These are phyloP conservation scores for Aurinia saxatilis DNA, from an alignment of 345 rosid genomes.

Conservation along the genomic window DNA sequence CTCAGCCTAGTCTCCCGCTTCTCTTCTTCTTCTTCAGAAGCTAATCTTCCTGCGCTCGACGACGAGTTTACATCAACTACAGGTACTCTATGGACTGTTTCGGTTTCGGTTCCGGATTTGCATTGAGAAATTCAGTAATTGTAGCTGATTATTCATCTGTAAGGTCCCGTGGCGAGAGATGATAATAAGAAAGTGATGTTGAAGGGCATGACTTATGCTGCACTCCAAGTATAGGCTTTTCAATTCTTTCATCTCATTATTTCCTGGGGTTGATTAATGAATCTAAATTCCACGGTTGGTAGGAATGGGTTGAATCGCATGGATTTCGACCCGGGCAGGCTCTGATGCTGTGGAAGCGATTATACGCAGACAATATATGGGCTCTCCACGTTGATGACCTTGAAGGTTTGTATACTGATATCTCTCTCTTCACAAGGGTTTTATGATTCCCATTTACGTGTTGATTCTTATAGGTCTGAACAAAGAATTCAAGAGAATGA, in stretches of 20 bases:
- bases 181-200: constrained; percentile 44
- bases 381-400: constrained; percentile 55
- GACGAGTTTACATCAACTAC: constrained; percentile 9
- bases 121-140: not conserved
- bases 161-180: constrained; percentile 4
- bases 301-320: constrained; percentile 84
- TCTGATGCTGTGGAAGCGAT: constrained; percentile 87
- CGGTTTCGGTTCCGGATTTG: not conserved
- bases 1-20: constrained; percentile 6
- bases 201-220: constrained; percentile 63
- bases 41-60: constrained; percentile 26
- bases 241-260: not conserved
- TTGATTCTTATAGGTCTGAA: constrained; percentile 50
- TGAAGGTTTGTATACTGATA: constrained; percentile 41
- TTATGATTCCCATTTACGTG: not conserved
- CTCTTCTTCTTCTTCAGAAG: constrained; percentile 14
- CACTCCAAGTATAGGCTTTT: constrained; percentile 53
- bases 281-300: too few relatives aligned
- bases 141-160: not conserved
- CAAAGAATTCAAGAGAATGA: constrained; percentile 78
- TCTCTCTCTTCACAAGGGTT: not conserved
- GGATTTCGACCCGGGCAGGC: constrained; percentile 94
- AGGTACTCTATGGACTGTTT: not conserved
- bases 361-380: constrained; percentile 73
- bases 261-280: too few relatives aligned